Evolutionary conservation across 1,284 basidiomycete genomes (phyloP).

Genomic region (Sphagnurus paluster): DNA sequence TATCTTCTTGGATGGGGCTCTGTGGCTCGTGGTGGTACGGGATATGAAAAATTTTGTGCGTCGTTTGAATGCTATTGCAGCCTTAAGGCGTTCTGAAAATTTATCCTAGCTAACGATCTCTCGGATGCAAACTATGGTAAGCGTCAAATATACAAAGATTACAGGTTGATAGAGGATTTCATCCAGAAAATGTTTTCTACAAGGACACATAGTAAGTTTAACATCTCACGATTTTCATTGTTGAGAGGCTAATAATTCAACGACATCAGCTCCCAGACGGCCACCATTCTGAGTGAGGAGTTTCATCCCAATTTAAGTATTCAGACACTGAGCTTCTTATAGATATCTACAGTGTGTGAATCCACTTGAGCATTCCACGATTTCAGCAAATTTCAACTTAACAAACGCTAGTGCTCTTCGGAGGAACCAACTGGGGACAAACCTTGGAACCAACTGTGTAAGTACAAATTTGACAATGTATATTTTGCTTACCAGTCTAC

Average conservation of each 20-base stretch:
- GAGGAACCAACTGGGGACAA: slow-evolving; percentile 53
- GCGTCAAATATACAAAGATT: slow-evolving; percentile 4
- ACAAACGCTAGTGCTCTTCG: slow-evolving; percentile 41
- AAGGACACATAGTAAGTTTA: slow-evolving; percentile 47
- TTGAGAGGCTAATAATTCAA: neutral
- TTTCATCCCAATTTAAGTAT: neutral
- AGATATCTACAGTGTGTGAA: slow-evolving; percentile 46
- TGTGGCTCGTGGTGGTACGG: slow-evolving; percentile 41
- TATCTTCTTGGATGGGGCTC: slow-evolving; percentile 46
- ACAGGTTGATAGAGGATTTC: slow-evolving; percentile 1
- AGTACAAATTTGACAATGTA: slow-evolving; percentile 4
- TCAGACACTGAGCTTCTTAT: neutral
- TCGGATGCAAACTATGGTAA: slow-evolving; percentile 43
- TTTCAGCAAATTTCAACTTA: neutral
- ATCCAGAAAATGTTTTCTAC: slow-evolving; percentile 48
- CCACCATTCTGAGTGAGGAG: slow-evolving; percentile 46
- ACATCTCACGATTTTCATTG: too few species aligned
- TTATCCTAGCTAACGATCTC: slow-evolving; percentile 34
- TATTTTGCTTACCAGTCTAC: neutral
- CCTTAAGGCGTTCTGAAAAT: neutral
- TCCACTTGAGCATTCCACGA: neutral
- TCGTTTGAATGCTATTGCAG: neutral
- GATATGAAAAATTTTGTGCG: slow-evolving; percentile 51
- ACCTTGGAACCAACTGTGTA: slow-evolving; percentile 47
- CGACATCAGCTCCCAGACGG: slow-evolving; percentile 40